Evolutionary conservation across 1,139 yeast species (phyloP).

Genomic region (Kodamaea derodonti): DNA sequence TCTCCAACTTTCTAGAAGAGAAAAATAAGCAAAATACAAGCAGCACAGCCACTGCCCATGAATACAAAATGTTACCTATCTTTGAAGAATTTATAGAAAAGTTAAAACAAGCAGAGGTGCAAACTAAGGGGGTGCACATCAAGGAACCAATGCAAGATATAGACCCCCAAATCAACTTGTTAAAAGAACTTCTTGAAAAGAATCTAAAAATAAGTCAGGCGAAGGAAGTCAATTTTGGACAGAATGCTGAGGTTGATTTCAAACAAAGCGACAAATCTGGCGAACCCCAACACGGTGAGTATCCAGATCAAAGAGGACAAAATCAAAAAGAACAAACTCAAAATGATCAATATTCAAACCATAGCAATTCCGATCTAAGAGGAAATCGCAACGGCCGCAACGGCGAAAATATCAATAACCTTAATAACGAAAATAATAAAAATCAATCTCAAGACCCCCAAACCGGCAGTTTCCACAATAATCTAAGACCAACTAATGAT

Average conservation of each 20-base stretch:
- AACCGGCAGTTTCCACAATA: no score
- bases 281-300: neutral
- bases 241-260: no score
- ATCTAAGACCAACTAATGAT: neutral
- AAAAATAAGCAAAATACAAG: neutral
- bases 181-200: neutral
- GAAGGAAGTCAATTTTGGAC: no score
- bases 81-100: constrained; percentile 9
- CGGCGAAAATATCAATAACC: neutral
- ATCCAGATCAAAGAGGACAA: neutral
- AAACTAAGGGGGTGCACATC: neutral
- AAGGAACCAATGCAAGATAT: neutral
- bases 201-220: no score
- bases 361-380: neutral
- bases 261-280: neutral
- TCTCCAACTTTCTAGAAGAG: constrained; percentile 1
- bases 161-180: neutral
- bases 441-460: neutral
- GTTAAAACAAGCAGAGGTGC: constrained; percentile 6
- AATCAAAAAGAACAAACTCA: neutral
- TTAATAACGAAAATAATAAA: neutral
- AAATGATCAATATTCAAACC: no score
- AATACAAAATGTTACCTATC: constrained; percentile 6
- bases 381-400: neutral
- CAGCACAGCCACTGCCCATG: neutral